Evolutionary conservation across 2,329 filamentous ascomycete species (phyloP).

Genomic region (Volutella citrinella): DNA sequence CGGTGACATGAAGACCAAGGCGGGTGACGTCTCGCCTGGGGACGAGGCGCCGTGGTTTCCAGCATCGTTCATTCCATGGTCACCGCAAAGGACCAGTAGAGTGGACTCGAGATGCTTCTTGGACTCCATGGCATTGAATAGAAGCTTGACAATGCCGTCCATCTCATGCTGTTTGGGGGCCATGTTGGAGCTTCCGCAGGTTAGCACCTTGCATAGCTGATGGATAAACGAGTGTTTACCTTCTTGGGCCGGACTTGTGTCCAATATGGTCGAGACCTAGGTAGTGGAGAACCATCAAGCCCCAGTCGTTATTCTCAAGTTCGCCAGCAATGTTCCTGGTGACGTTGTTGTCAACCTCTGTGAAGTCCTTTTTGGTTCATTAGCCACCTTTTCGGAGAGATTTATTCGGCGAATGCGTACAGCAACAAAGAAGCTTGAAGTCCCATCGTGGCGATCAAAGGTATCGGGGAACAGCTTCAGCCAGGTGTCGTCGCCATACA

Average conservation of each 20-base stretch:
- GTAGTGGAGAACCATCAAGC: conserved; percentile 91
- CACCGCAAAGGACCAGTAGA: conserved; percentile 81
- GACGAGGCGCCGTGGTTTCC: conserved; percentile 96
- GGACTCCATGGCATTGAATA: conserved; percentile 73
- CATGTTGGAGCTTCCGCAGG: conserved; percentile 72
- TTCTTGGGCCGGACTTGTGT: conserved; percentile 87
- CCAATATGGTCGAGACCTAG: conserved; percentile 96
- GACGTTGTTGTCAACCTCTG: conserved; percentile 96
- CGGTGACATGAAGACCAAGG: conserved; percentile 85
- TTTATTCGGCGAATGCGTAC: conserved; percentile 51
- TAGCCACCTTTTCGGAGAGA: not conserved
- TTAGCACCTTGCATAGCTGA: conserved; percentile 2
- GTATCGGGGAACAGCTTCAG: conserved; percentile 89
- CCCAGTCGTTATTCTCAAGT: conserved; percentile 78
- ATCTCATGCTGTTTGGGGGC: conserved; percentile 89
- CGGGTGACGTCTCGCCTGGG: conserved; percentile 89
- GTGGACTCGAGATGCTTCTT: conserved; percentile 71
- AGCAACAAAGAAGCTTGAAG: conserved; percentile 96
- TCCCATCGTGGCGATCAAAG: conserved; percentile 86
- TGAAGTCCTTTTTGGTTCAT: conserved; percentile 69
- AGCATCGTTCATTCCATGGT: conserved; percentile 99
- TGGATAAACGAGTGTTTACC: conserved; percentile 43
- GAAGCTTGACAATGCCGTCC: conserved; percentile 74
- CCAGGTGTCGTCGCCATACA: conserved; percentile 99
- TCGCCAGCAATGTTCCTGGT: conserved; percentile 83